Evolutionary conservation across 83 land plant species (phyloP), one percentile per base, ranked within the genome.

Genomic region (Isoetes engelmannii): DNA sequence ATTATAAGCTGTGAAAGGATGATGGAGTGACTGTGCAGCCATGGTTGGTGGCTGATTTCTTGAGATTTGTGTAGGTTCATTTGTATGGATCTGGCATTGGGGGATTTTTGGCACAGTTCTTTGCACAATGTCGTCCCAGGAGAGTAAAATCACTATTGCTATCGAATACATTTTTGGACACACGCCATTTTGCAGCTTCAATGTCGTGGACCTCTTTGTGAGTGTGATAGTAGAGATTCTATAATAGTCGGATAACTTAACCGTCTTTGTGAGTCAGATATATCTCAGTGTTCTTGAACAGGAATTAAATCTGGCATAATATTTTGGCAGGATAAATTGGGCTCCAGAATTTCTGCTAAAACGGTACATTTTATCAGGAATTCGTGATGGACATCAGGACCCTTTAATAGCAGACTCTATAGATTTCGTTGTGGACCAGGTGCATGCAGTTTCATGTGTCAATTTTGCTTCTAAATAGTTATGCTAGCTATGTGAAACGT

Each of bases 351-450:
- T 94, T 77, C 71, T 90, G 80, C 76, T 94, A 75, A 90, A 90
- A 77, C 81, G 99, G 18, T 90, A 87, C 68, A 84, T 94, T 74
- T 77, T 88, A 65, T 80, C 87, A 41, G 99, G 96, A 67, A 90
- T 94, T 79, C 86, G 76, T 74, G 87, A 84, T 78, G 98, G 92
- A 44, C 98, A 92, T 1, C 96, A 94, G 67, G 98, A 94, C 73
- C 98, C 98, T 59, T 81, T 85, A 47, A 90, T 94, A 75, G 96
- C 98, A 45, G 98, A 94, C 70, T 94, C 98, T 49, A 89, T 94
- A 43, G 96, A 90, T 72, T 94, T 94, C 74, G 92, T 90, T 68
- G 98, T 94, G 48, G 79, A 74, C 44, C 98, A 94, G 96, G 96
- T 90, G 75, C 37, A 41, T 68, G 21, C 67, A 61, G 4, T 45